Base-by-base conservation (phyloP, 75 land plant species). In the Selaginella moellendorffii region DNA sequence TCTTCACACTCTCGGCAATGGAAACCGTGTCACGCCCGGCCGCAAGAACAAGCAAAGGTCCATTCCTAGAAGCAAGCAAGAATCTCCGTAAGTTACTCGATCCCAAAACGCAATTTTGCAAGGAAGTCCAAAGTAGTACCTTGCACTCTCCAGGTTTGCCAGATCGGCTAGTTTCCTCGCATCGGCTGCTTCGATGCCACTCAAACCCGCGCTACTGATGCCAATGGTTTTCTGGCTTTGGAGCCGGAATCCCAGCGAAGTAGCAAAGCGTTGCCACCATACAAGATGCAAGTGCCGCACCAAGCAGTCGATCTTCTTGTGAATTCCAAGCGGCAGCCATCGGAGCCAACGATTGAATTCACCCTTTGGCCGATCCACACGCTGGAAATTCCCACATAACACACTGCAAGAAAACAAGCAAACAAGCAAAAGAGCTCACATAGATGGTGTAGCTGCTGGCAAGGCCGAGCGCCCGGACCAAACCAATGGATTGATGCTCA, bases 171-270 rank as follows among this genome's bases (percentile, higher is more conserved):
- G 88, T 24, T 74, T 63, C 25, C 63, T 84, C 25, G 84, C 80
- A 79, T 93, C 86, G 54, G 99, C 96, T 70, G 88, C 99, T 61
- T 81, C n/a, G n/a, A n/a, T n/a, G n/a, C n/a, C n/a, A n/a, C n/a
- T n/a, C n/a, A n/a, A n/a, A n/a, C n/a, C n/a, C n/a, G n/a, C n/a
- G n/a, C n/a, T n/a, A n/a, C n/a, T n/a, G n/a, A n/a, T n/a, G n/a
- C n/a, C n/a, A n/a, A n/a, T n/a, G n/a, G n/a, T n/a, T n/a, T n/a
- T n/a, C n/a, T n/a, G n/a, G n/a, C n/a, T n/a, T n/a, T n/a, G n/a
- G n/a, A n/a, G n/a, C n/a, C n/a, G n/a, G n/a, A n/a, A n/a, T n/a
- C n/a, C n/a, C n/a, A 36, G 10, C 14, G 46, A 36, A 14, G 46
- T 14, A 36, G 46, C 46, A 36, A 36, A 14, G 46, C 46, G 46